Base-by-base conservation (phyloP, 371 early-diverging fungal genomes). In the Haplosporangium sp. region DNA sequence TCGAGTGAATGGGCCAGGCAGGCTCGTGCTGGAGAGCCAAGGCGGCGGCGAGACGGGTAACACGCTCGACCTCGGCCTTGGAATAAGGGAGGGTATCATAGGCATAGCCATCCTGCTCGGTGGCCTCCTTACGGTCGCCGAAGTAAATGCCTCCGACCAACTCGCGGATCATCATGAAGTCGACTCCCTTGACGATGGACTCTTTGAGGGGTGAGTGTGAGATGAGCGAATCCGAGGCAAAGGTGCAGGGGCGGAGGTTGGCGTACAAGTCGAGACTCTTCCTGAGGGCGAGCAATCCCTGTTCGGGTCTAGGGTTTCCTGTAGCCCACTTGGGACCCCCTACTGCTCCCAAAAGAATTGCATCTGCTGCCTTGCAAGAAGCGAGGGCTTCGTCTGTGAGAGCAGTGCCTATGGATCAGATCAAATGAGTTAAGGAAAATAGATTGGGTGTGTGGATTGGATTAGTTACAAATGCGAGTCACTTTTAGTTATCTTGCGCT, bases 141-240 rank as follows among this genome's bases (percentile, higher is more conserved):
- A 98, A 98, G 87, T 98, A 98, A 75, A 98, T 94, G 55, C 99
- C 99, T 68, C 98, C 96, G 6, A 95, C 94, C 65, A 98, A 87
- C 86, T 98, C 99, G 55, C 99, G 90, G 18, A 98, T 90, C 80
- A 98, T 92, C 38, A 93, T 92, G 82, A 96, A 96, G 60, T 96
- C 92, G 47, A 94, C 92, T 20, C 94, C 96, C 69, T 93, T 84
- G 53, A 96, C 96, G 57, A 96, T 86, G 40, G 94, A 93, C 73
- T 92, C 93, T 82, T 95, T 95, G 73, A 98, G 85, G 20, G 99
- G 98, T 23, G 95, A 95, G 73, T 89, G 83, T 64, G 90, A 82
- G 29, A 93, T 83, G 69, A 98, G 85, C 29, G 92, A 83, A n/a
- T 93, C 89, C 18, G 95, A 94, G 23, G 97, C 95, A 85, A 98